Percentiles rank a stretch among this genome's conserved stretches.
These are phyloP conservation scores for Cruciata laevipes DNA, from an alignment of 257 asterid genomes.

Conservation along the genomic window DNA sequence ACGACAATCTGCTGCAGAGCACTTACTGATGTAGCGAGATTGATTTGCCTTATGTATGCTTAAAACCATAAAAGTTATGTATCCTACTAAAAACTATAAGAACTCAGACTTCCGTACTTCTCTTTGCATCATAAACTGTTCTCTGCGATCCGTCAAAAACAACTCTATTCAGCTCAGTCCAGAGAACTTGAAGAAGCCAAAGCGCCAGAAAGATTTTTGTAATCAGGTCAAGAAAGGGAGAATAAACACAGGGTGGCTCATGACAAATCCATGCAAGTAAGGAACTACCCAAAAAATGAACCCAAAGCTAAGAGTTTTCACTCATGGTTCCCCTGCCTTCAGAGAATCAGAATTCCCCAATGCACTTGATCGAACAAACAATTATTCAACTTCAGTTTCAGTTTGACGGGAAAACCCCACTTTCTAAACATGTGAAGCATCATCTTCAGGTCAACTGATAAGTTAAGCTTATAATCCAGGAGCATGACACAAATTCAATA, in stretches of 20 bases:
- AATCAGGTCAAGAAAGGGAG: not conserved
- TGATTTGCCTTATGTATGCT: not conserved
- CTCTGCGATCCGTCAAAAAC: constrained; percentile 6
- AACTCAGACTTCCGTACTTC: constrained; percentile 5
- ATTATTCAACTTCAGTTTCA: not conserved
- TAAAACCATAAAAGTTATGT: not conserved
- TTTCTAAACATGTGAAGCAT: not conserved
- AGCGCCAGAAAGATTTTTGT: not conserved
- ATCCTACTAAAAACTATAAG: not conserved
- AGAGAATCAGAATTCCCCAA: not conserved
- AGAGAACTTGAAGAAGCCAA: not conserved
- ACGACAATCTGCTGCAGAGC: not conserved
- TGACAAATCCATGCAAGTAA: constrained; percentile 1
- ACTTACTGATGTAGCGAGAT: not conserved
- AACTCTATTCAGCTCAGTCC: not conserved
- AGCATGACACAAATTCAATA: not conserved
- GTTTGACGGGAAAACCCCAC: constrained; percentile 4
- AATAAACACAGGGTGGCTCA: not conserved
- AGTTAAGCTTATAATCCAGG: not conserved
- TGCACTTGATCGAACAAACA: constrained; percentile 2
- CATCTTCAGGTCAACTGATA: not conserved
- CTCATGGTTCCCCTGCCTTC: constrained; percentile 7
- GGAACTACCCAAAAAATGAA: constrained; percentile 8
- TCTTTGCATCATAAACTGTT: constrained; percentile 5
- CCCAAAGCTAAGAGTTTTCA: constrained; percentile 5